Evolutionary conservation across 148 eudicot species (phyloP).

Genomic region (Rhododendron williamsianum): DNA sequence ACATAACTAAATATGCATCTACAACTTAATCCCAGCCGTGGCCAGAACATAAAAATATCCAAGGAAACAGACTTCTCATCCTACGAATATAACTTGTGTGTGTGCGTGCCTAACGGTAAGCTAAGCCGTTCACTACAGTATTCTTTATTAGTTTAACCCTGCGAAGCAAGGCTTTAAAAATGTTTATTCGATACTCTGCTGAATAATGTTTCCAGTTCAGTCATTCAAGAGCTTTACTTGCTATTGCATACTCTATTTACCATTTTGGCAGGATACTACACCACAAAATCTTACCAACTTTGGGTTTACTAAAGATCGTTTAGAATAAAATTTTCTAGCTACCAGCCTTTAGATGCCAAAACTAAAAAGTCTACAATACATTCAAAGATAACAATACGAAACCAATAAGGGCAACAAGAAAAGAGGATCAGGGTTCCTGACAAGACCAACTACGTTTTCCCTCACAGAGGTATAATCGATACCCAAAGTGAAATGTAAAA

Average conservation of each 20-base stretch:
- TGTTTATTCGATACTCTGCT: background rate
- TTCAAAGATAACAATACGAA: background rate
- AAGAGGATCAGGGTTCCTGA: background rate
- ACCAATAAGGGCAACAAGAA: background rate
- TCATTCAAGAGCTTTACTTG: background rate
- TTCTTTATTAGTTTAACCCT: background rate
- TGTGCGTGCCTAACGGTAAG: background rate
- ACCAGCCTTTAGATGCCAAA: background rate
- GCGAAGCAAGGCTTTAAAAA: background rate
- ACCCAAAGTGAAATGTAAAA: background rate
- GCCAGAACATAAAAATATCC: background rate
- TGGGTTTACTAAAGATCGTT: background rate
- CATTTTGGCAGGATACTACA: background rate
- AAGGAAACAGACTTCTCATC: background rate
- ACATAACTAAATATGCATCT: background rate
- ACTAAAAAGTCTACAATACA: background rate
- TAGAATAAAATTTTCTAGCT: background rate
- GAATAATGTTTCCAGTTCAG: background rate
- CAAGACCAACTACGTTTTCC: background rate
- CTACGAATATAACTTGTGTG: background rate
- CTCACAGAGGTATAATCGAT: background rate
- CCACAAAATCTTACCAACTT: background rate
- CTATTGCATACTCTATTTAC: background rate
- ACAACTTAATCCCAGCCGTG: background rate
- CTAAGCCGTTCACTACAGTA: background rate